These are phyloP conservation scores for Hemileia vastatrix DNA, from an alignment of 1,284 basidiomycete species.

Conservation along the genomic window DNA sequence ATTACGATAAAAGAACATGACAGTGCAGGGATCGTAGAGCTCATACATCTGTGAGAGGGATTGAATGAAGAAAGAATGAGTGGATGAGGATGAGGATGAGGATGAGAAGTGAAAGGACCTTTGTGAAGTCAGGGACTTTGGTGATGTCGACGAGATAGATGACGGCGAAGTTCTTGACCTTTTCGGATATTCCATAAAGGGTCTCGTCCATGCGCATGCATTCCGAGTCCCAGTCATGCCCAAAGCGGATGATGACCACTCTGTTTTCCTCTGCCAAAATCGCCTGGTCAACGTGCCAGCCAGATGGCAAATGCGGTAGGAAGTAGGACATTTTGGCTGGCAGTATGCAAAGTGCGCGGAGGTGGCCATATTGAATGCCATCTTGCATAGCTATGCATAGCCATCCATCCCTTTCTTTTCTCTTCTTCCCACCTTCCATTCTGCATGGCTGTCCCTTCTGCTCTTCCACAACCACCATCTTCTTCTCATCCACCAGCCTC, in stretches of 20 bases:
- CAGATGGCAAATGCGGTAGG: constrained; percentile 80
- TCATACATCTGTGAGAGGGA: constrained; percentile 65
- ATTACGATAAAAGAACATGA: constrained; percentile 68
- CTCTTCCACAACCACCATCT: no score
- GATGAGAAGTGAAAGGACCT: constrained; percentile 53
- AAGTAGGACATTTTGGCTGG: constrained; percentile 55
- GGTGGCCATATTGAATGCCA: no score
- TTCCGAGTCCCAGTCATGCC: constrained; percentile 56
- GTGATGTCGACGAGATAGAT: constrained; percentile 94
- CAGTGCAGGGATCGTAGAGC: constrained; percentile 85
- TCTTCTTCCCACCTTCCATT: no score
- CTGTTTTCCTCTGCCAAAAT: constrained; percentile 44
- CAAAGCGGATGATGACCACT: constrained; percentile 45
- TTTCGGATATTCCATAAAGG: constrained; percentile 80
- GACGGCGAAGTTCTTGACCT: constrained; percentile 96
- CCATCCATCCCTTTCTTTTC: no score
- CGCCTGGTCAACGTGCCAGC: constrained; percentile 46
- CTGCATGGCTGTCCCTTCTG: no score
- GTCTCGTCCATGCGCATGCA: constrained; percentile 99
- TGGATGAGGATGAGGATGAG: constrained; percentile 26
- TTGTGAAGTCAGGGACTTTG: constrained; percentile 97
- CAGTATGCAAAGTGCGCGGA: no score
- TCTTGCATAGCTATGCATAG: no score
- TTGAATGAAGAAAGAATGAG: constrained; percentile 33
- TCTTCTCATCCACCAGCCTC: no score